Base-by-base conservation (phyloP, 1,284 basidiomycete species). In the Moniliella sp. region DNA sequence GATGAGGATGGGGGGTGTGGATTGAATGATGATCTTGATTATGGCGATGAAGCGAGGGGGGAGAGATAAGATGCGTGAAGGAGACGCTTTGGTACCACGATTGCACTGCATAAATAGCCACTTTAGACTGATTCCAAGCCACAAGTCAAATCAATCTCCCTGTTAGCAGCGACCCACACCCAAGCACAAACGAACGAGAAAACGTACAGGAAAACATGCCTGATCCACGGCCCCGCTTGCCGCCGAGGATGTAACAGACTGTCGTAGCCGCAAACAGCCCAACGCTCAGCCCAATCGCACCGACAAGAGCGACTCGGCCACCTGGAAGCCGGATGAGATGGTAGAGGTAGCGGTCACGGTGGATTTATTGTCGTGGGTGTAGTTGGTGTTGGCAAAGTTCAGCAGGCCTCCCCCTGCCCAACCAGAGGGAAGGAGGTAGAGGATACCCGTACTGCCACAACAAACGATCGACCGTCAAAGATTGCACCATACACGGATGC, bases 371-470 rank as follows among this genome's bases (percentile, higher is more conserved):
- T 42, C 40, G 17, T 15, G 12, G 3, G 18, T 19, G n/a, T n/a
- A n/a, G n/a, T n/a, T n/a, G 14, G 21, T 25, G 5, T 17, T 45
- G 30, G 68, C 67, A 52, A 78, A 80, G 42, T 71, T 72, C 44
- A 84, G 67, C n/a, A 86, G 68, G 21, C 81, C 78, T 15, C 77
- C 76, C 18, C 74, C 78, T 4, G 75, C 73, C n/a, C 84, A 67
- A 33, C 80, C 82, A 8, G 76, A 78, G 0, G 80, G 82, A 1
- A 86, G 69, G n/a, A n/a, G n/a, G 62, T 83, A 78, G 11, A 84
- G 65, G 35, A 84, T 78, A 29, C 78, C 78, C 4, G 30, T 29
- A 49, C 44, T 5, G 45, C 57, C 5, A 79, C 69, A 13, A 78
- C 74, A 46, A 78, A 82, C 2, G 75, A 72, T 33, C 77, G 76